Evolutionary conservation across 164 flowering plant species (phyloP), one percentile per base, ranked within the genome.

Genomic region (Vitis labrusca): DNA sequence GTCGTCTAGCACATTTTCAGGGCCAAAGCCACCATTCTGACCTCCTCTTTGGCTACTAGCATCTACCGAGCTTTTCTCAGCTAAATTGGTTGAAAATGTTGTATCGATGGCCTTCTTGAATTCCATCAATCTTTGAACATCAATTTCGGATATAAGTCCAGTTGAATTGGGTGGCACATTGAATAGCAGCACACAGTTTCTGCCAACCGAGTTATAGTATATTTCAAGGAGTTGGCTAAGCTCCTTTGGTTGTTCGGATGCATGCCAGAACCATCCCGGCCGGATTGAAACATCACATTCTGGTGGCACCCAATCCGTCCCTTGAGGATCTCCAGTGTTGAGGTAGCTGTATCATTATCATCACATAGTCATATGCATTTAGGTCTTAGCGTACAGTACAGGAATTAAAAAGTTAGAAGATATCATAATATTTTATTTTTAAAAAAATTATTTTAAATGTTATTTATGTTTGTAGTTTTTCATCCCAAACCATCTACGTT

Each of bases 181-280:
- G 16, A 95, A 75, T 7, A 95, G 80, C 19, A 93, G 61, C 32
- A 95, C 85, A 32, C 99, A 91, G 37, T 93, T 95, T 58, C 97
- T 56, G 8, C 99, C 98, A 1, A 93, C 98, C 0, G 99, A 93
- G 1, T 86, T 87, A 79, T 93, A 95, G 84, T 91, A 95, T 19
- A 93, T 87, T 13, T 91, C 77, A 0, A 95, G 90, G 5, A 95
- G 82, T 58, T 82, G 7, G 54, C 76, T 86, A 8, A 93, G 82
- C 19, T 76, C 76, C 79, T 93, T 95, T 3, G 98, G 97, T 10
- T 72, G 50, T 60, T 95, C 66, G 7, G 89, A 80, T 77, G 80
- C 85, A 69, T 94, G 99, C 98, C 98, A 94, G 80, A 94, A 94
- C 98, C 99, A 94, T 10, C 97, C 97, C 0, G 30, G 23, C 64